Evolutionary conservation across 176 grass and related monocot species (phyloP), one percentile per base, ranked within the genome.

Genomic region (Oryza coarctata): DNA sequence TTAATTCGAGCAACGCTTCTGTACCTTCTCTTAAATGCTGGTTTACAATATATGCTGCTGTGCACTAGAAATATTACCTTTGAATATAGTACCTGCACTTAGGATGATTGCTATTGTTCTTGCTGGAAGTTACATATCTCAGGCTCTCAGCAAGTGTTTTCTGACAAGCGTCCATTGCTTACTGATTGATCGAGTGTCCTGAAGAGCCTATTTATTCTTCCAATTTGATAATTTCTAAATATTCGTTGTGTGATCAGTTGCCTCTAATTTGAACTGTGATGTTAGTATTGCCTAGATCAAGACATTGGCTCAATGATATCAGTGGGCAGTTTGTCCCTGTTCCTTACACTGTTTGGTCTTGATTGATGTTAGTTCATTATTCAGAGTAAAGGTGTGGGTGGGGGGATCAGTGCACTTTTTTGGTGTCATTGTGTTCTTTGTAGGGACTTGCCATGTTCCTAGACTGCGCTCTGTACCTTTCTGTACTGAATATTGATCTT

Each of bases 21-120:
- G 80, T 73, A 83, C 39, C 61, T 55, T 79, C 50, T 61, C 44
- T 49, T 60, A 33, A 22, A 52, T 52, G 23, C 35, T 8, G 40
- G 27, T 71, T 82, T 23, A 14, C 3, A 74, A 83, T 68, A 73
- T 71, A 82, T 79, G 74, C 18, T 73, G 27, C 66, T 47, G 23
- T 82, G 44, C 44, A 60, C 13, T 13, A 38, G 25, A 76, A 41
- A 75, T 58, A 30, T 77, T 71, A 43, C 18, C 9, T 43, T 78
- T n/a, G 29, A 23, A 20, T 82, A 82, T 34, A 66, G 29, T 72
- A 77, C 36, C 72, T 82, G 78, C 43, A 66, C 44, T 39, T 82
- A 86, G 66, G 73, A 78, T 68, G 34, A 58, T 79, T 65, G 58
- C 25, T 52, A 18, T 65, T 3, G 34, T 35, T 61, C 45, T 81